Base-by-base conservation (phyloP, 352 stramenopile genomes). In the Globisporangium uncinulatum region DNA sequence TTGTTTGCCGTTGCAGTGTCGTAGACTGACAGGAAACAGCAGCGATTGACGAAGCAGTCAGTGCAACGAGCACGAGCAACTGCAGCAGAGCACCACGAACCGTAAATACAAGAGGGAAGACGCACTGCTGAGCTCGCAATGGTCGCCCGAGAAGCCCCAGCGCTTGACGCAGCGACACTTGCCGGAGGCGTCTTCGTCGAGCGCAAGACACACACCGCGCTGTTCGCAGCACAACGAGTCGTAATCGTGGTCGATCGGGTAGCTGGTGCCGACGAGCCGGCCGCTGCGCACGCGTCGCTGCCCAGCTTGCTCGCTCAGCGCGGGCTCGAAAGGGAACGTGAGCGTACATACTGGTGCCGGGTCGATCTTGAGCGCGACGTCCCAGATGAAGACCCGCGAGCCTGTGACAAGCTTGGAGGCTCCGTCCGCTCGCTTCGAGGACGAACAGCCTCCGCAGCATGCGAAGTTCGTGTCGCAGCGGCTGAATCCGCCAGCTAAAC, bases 161-260 rank as follows among this genome's bases (percentile, higher is more conserved):
- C 70, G 69, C 19, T 76, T 72, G 31, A 91, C 74, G 48, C 80
- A 91, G 6, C 71, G 73, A 47, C 78, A 91, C 29, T 72, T 76
- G 10, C 80, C 78, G 0, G 70, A 76, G 1, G 77, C 80, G 54
- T 91, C 76, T 69, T 89, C 78, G 24, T 83, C 74, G 0, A 69
- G 56, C 6, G 67, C 50, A 2, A 61, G 63, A 29, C 80, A 91
- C 9, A 59, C 50, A 0, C 80, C 80, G 3, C 76, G 65, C 46
- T 91, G 79, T 41, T 89, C 71, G 51, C 80, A 91, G 62, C 80
- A 91, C 29, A 82, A 57, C 49, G 61, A 65, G 57, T 89, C 80
- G 48, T 75, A 83, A 59, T 89, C 80, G 51, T 91, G 80, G 63
- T 89, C 78, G 54, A 86, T 83, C 15, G 80, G 78, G 37, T 89